phyloP scores from a whole-genome alignment of 257 asterid species.

The Cinchona pubescens region DNA sequence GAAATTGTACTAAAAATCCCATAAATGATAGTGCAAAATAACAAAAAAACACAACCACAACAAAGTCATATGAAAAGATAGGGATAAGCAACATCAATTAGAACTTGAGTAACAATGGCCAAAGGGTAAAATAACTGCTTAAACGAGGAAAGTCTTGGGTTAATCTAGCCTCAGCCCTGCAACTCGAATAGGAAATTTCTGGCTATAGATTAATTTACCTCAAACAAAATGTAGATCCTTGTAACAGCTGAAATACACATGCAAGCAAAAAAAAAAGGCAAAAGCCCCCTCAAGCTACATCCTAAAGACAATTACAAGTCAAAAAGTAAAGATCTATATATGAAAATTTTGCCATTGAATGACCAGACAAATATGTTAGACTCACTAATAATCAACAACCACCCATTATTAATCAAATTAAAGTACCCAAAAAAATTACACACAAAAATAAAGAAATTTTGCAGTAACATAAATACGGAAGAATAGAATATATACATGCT shows the following conservation, averaged over 20 bases:
- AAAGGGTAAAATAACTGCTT: neutral
- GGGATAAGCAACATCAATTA: neutral
- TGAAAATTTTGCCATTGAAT: neutral
- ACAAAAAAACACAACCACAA: neutral
- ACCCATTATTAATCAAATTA: neutral
- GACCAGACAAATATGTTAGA: neutral
- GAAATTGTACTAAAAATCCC: conserved; percentile 1
- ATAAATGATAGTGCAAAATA: neutral
- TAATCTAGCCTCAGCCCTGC: neutral
- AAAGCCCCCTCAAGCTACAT: neutral
- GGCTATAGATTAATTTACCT: too few relatives aligned
- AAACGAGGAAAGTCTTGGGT: neutral
- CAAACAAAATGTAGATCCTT: neutral
- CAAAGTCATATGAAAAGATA: neutral
- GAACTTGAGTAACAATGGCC: neutral
- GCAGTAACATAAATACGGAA: neutral
- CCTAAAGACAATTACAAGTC: neutral
- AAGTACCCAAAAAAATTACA: neutral
- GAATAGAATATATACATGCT: conserved; percentile 49
- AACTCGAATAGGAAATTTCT: neutral
- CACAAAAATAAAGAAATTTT: neutral
- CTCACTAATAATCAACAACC: neutral
- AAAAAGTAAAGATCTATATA: neutral
- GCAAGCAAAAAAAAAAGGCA: neutral
- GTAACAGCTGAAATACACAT: neutral